Percentiles rank a stretch among this genome's conserved stretches.
These are phyloP conservation scores for Chaetomiaceae sp. DNA, from an alignment of 2,329 filamentous ascomycete genomes.

Conservation along the genomic window DNA sequence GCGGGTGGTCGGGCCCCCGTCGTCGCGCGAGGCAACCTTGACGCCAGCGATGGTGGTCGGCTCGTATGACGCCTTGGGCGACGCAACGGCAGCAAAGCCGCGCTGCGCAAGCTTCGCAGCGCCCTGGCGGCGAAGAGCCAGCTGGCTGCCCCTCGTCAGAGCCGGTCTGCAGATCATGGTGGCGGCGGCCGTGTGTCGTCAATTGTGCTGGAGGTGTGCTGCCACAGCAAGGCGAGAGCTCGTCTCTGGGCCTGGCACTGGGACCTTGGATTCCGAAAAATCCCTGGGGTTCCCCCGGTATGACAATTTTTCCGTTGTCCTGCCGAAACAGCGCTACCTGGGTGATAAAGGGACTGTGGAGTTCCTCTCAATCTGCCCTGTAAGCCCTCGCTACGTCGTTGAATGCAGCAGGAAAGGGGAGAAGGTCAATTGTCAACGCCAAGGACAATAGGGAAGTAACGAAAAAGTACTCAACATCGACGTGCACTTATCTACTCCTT, in stretches of 20 bases:
- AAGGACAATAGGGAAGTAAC: no score
- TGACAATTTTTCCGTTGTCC: conserved; percentile 21
- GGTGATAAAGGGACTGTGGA: conserved; percentile 2
- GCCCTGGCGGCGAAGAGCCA: conserved; percentile 48
- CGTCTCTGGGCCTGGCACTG: conserved; percentile 23
- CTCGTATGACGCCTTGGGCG: conserved; percentile 77
- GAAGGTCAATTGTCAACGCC: no score
- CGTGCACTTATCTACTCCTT: no score
- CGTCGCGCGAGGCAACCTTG: conserved; percentile 88
- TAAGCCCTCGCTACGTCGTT: no score
- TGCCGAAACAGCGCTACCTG: conserved; percentile 21
- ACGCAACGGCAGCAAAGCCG: conserved; percentile 52
- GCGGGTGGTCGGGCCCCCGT: conserved; percentile 81
- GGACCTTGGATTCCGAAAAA: conserved; percentile 24
- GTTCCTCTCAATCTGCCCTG: no score
- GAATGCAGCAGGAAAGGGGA: no score
- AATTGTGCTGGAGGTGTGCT: conserved; percentile 39
- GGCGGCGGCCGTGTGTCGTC: conserved; percentile 44
- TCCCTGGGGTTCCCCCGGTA: conserved; percentile 22
- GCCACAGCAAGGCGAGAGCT: conserved; percentile 13
- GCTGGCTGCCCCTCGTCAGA: conserved; percentile 52
- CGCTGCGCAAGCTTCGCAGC: conserved; percentile 50
- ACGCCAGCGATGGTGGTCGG: conserved; percentile 77
- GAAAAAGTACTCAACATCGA: no score
- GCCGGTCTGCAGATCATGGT: conserved; percentile 59